These are phyloP conservation scores for Penicillium taxi DNA, from an alignment of 495 filamentous ascomycete species.

Conservation along the genomic window DNA sequence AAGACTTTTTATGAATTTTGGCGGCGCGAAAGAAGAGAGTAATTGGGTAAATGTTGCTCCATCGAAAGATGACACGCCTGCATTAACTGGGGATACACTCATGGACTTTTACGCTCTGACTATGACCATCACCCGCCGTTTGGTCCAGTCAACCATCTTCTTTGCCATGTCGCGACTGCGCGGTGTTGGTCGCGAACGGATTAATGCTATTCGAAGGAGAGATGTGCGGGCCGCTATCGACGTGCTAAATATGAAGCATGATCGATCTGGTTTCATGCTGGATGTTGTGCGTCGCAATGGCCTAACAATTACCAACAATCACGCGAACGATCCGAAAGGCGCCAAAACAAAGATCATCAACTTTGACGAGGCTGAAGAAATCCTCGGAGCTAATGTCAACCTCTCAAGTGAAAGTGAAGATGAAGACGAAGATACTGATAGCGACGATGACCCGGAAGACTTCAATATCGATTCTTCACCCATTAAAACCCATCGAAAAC, in stretches of 20 bases:
- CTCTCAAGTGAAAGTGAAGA: constrained; percentile 8
- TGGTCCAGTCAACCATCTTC: constrained; percentile 60
- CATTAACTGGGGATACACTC: constrained; percentile 60
- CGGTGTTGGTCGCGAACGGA: constrained; percentile 26
- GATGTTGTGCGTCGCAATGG: constrained; percentile 49
- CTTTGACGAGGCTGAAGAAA: constrained; percentile 50
- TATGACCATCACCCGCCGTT: constrained; percentile 55
- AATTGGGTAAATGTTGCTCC: constrained; percentile 55
- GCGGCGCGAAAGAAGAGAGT: constrained; percentile 40
- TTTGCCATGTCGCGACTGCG: constrained; percentile 53
- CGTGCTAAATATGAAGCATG: constrained; percentile 33
- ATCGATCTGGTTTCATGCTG: constrained; percentile 49
- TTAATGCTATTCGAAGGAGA: constrained; percentile 36
- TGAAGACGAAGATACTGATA: constrained; percentile 18
- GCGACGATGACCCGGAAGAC: constrained; percentile 10
- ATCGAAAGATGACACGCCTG: constrained; percentile 45
- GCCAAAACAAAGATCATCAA: constrained; percentile 14
- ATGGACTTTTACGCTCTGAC: constrained; percentile 65
- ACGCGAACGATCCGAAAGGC: constrained; percentile 19
- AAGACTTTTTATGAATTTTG: constrained; percentile 71
- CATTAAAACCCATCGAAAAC: background rate
- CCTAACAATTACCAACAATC: constrained; percentile 46
- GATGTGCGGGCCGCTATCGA: constrained; percentile 63
- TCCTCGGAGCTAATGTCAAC: constrained; percentile 27
- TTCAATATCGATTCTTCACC: background rate